These are phyloP conservation scores for Xylaria arbuscula DNA, from an alignment of 2,329 filamentous ascomycete genomes.

Conservation along the genomic window DNA sequence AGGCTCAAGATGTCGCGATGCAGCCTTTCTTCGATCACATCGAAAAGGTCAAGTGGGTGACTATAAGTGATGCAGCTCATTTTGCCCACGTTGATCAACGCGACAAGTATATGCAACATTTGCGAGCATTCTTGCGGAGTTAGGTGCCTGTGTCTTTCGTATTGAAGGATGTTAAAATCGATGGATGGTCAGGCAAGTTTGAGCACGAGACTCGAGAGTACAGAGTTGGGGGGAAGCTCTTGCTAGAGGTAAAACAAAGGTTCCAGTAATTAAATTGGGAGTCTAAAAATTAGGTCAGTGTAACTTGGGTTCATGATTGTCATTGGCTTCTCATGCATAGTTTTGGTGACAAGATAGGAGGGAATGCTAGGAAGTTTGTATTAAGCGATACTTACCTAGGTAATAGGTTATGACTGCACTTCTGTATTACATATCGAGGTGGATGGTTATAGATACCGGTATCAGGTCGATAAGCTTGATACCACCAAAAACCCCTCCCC, in stretches of 20 bases:
- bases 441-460: too few relatives aligned
- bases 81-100: slow-evolving; percentile 51
- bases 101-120: slow-evolving; percentile 46
- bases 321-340: slow-evolving; percentile 33
- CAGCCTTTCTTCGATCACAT: slow-evolving; percentile 53
- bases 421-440: too few relatives aligned
- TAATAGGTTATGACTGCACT: too few relatives aligned
- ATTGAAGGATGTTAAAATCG: not conserved
- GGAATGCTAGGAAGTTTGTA: slow-evolving; percentile 23
- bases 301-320: slow-evolving; percentile 36
- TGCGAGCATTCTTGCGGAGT: slow-evolving; percentile 14
- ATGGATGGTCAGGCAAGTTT: too few relatives aligned
- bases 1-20: slow-evolving; percentile 52
- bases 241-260: slow-evolving; percentile 8
- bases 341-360: slow-evolving; percentile 30
- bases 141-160: slow-evolving; percentile 7
- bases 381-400: not conserved
- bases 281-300: slow-evolving; percentile 11
- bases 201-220: too few relatives aligned
- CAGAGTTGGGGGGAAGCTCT: slow-evolving; percentile 31
- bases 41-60: slow-evolving; percentile 52
- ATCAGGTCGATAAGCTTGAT: too few relatives aligned
- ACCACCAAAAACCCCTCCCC: too few relatives aligned
- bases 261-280: not conserved
- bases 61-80: slow-evolving; percentile 50